A percentile compares a stretch with the other conserved stretches of the same genome.
Conservation (phyloP, 495 filamentous ascomycete genomes). For the Talaromyces wortmannii region DNA sequence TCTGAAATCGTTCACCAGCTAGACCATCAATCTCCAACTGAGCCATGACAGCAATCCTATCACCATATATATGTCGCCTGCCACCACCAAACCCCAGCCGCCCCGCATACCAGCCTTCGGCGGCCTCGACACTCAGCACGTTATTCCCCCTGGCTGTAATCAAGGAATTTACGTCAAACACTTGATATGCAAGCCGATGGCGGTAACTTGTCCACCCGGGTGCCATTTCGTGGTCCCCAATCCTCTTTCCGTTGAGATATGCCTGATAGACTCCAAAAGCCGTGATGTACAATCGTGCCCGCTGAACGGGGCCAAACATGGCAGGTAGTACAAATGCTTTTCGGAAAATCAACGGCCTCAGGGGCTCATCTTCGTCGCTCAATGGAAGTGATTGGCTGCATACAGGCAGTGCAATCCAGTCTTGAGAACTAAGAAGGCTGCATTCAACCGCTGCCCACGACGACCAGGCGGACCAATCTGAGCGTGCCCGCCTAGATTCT, state of each 20-base stretch:
- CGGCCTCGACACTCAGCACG: conserved; percentile 40
- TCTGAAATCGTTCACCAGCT: conserved; percentile 9
- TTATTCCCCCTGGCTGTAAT: conserved; percentile 26
- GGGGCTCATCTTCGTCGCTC: conserved; percentile 11
- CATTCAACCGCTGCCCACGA: conserved; percentile 26
- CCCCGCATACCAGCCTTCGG: conserved; percentile 49
- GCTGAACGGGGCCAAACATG: not conserved
- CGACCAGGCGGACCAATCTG: conserved; percentile 28
- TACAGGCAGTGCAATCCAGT: conserved; percentile 33
- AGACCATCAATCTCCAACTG: conserved; percentile 32
- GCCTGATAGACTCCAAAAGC: conserved; percentile 43
- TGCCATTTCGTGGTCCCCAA: conserved; percentile 38
- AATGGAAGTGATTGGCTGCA: conserved; percentile 7
- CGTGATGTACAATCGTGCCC: conserved; percentile 43
- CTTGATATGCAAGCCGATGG: conserved; percentile 42
- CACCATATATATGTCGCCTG: conserved; percentile 30
- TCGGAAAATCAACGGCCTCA: conserved; percentile 20
- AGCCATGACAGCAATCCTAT: conserved; percentile 34
- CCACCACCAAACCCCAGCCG: conserved; percentile 38
- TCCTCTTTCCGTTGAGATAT: conserved; percentile 37
- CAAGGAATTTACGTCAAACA: conserved; percentile 38
- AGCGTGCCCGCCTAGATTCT: not conserved
- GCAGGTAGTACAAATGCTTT: conserved; percentile 16
- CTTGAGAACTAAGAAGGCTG: conserved; percentile 22
- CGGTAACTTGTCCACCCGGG: conserved; percentile 51